Conservation (phyloP, 177 flowering plant genomes). For the Vitis hybrid region DNA sequence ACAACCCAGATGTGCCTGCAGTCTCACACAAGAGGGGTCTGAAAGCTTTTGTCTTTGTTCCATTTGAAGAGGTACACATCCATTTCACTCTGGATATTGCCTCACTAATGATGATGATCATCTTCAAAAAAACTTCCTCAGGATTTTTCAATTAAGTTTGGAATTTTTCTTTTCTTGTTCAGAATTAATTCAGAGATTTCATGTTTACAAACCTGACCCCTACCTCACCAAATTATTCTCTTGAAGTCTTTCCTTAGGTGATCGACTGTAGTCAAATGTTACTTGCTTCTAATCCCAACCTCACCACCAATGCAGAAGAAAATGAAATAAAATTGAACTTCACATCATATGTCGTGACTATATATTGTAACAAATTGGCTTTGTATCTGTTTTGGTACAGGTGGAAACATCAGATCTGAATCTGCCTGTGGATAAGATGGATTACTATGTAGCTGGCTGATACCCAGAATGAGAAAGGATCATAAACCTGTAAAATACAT, state of each 20-base stretch:
- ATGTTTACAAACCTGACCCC: no score
- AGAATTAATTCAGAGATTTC: no score
- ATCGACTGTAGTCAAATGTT: background rate
- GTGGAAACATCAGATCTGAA: slow-evolving; percentile 85
- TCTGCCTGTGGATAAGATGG: slow-evolving; percentile 94
- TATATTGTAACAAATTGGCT: background rate
- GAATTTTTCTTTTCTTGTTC: background rate
- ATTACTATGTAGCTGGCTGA: slow-evolving; percentile 86
- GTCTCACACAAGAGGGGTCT: slow-evolving; percentile 85
- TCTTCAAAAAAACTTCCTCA: background rate
- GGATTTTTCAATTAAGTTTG: background rate
- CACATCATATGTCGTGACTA: background rate
- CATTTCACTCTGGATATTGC: background rate
- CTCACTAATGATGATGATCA: background rate
- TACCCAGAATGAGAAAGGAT: background rate
- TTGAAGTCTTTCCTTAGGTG: background rate
- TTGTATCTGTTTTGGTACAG: slow-evolving; percentile 28
- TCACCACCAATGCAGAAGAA: no score
- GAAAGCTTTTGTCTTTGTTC: slow-evolving; percentile 84
- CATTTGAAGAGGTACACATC: slow-evolving; percentile 78
- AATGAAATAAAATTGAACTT: no score
- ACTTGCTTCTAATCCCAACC: no score
- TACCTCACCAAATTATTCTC: background rate
- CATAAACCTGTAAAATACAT: slow-evolving; percentile 17
- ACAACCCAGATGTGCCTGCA: slow-evolving; percentile 94